Conservation (phyloP, 192 early-diverging fungal species). For the Oehlia diaphana region DNA sequence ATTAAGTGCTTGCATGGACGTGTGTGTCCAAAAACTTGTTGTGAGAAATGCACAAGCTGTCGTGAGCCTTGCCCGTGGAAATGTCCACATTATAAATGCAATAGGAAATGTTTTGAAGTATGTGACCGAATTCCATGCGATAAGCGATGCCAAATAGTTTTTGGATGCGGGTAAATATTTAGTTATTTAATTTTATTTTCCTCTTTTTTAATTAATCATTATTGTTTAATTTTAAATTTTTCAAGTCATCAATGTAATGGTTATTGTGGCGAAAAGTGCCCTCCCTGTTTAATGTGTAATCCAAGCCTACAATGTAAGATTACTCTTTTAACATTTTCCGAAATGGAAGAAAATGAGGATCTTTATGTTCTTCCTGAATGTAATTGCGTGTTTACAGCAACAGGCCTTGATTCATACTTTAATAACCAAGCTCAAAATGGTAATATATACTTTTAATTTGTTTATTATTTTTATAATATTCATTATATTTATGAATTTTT, state of each 20-base stretch:
- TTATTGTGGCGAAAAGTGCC: constrained; percentile 16
- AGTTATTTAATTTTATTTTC: neutral
- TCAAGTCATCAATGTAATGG: constrained; percentile 7
- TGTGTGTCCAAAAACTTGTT: neutral
- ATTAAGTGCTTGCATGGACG: neutral
- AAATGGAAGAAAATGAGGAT: neutral
- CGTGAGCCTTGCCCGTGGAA: neutral
- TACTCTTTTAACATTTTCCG: neutral
- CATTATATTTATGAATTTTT: neutral
- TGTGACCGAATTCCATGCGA: neutral
- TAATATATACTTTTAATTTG: neutral
- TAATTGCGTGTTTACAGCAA: constrained; percentile 29
- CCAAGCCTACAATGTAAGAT: neutral
- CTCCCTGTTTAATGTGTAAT: neutral
- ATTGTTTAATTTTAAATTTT: neutral
- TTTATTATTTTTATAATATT: neutral
- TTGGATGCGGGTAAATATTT: neutral
- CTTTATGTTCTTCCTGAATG: neutral
- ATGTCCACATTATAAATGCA: neutral
- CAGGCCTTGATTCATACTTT: constrained; percentile 36
- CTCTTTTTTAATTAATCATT: neutral
- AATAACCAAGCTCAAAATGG: constrained; percentile 28
- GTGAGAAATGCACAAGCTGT: neutral
- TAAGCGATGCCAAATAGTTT: neutral
- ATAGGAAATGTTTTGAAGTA: neutral